Percentiles rank a stretch among this genome's conserved stretches.
phyloP scores from a whole-genome alignment of 2,329 filamentous ascomycete genomes.

The Penicillium crustosum region DNA sequence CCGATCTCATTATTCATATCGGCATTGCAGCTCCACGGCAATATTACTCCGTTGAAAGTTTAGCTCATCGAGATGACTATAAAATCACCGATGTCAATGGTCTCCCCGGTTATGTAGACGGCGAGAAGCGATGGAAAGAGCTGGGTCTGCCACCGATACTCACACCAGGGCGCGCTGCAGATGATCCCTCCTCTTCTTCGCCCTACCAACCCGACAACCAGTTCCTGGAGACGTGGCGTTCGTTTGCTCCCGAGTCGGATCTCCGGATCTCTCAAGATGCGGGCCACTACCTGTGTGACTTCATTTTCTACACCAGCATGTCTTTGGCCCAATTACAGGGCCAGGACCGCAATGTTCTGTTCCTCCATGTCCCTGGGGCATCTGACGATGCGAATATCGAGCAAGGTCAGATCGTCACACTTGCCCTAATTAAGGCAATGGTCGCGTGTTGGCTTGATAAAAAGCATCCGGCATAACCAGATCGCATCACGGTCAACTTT shows the following conservation, averaged over 20 bases:
- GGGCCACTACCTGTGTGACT: slow-evolving; percentile 74
- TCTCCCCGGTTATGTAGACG: slow-evolving; percentile 39
- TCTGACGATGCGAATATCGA: slow-evolving; percentile 50
- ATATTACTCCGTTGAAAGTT: slow-evolving; percentile 70
- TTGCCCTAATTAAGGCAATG: slow-evolving; percentile 46
- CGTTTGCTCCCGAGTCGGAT: slow-evolving; percentile 36
- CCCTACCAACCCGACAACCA: slow-evolving; percentile 35
- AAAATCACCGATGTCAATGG: slow-evolving; percentile 68
- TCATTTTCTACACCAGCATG: slow-evolving; percentile 71
- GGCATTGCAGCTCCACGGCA: slow-evolving; percentile 69
- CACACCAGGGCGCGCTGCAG: slow-evolving; percentile 44
- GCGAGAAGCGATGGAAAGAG: slow-evolving; percentile 56
- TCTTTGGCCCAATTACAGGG: slow-evolving; percentile 42
- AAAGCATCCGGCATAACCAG: slow-evolving; percentile 9
- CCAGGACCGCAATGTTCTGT: slow-evolving; percentile 54
- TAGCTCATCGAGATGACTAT: slow-evolving; percentile 72
- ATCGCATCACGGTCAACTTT: background rate
- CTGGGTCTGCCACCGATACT: slow-evolving; percentile 54
- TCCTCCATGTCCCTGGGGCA: slow-evolving; percentile 70
- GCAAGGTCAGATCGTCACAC: slow-evolving; percentile 41
- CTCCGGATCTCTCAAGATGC: slow-evolving; percentile 66
- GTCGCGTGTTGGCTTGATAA: slow-evolving; percentile 43
- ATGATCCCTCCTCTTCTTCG: slow-evolving; percentile 9
- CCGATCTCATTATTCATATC: slow-evolving; percentile 73
- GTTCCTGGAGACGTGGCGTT: slow-evolving; percentile 39